Evolutionary conservation across 164 flowering plant species (phyloP).

Genomic region (Umbellularia californica): DNA sequence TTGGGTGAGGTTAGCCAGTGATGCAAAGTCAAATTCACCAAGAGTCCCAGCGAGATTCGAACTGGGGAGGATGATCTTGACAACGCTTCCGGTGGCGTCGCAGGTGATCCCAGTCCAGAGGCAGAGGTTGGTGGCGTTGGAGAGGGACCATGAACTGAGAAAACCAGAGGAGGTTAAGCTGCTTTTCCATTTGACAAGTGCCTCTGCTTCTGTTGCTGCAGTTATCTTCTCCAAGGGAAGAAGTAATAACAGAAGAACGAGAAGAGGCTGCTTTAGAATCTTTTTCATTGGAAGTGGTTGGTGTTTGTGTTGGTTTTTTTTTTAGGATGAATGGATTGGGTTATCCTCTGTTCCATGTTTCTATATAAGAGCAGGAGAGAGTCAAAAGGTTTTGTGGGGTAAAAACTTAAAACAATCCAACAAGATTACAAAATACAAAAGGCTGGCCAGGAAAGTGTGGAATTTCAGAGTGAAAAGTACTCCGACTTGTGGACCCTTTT

Average conservation of each 20-base stretch:
- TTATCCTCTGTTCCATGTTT: too few relatives aligned
- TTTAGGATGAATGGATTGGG: too few relatives aligned
- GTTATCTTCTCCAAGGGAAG: not conserved
- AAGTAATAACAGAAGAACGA: slow-evolving; percentile 5
- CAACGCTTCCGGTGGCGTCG: slow-evolving; percentile 14
- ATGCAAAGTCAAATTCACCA: slow-evolving; percentile 25
- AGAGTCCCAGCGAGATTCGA: slow-evolving; percentile 30
- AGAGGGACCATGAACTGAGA: slow-evolving; percentile 33
- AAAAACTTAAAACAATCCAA: too few relatives aligned
- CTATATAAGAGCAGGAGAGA: too few relatives aligned
- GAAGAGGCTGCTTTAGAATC: too few relatives aligned
- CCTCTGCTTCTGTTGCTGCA: slow-evolving; percentile 26
- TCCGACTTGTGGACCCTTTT: too few relatives aligned
- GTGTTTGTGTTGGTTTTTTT: too few relatives aligned
- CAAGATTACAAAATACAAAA: too few relatives aligned
- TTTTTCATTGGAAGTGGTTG: too few relatives aligned
- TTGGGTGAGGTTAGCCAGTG: slow-evolving; percentile 32
- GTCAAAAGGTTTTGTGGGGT: too few relatives aligned
- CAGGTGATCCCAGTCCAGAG: slow-evolving; percentile 42
- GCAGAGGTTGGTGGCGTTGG: slow-evolving; percentile 28
- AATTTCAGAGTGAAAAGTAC: not conserved
- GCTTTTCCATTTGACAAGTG: slow-evolving; percentile 37
- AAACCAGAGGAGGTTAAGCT: slow-evolving; percentile 10
- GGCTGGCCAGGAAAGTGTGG: not conserved
- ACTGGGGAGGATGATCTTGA: slow-evolving; percentile 17